phyloP scores from a whole-genome alignment of 2,329 filamentous ascomycete species.

The Aspergillus sp. region DNA sequence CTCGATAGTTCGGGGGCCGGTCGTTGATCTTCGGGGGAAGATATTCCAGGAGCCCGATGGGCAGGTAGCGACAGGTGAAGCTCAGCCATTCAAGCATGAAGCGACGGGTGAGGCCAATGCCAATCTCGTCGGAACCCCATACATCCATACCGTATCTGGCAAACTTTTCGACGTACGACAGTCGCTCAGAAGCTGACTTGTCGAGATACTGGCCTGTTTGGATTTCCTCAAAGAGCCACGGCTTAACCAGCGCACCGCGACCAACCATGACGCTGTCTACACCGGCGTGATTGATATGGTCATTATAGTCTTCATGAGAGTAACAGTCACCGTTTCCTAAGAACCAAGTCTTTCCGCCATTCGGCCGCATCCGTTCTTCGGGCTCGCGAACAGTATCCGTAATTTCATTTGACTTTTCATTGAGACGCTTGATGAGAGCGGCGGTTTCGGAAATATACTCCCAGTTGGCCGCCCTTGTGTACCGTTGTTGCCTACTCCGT shows the following conservation, averaged over 20 bases:
- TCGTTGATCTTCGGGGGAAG: constrained; percentile 88
- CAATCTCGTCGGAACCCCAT: constrained; percentile 95
- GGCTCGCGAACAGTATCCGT: constrained; percentile 76
- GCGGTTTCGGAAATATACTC: constrained; percentile 88
- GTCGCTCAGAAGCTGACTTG: constrained; percentile 84
- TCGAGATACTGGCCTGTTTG: constrained; percentile 88
- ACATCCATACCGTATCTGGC: constrained; percentile 85
- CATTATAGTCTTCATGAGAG: constrained; percentile 83
- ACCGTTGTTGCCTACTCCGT: constrained; percentile 88
- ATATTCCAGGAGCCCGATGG: constrained; percentile 81
- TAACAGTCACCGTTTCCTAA: constrained; percentile 96
- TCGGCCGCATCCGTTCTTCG: constrained; percentile 71
- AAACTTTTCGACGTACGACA: constrained; percentile 85
- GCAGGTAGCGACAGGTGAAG: constrained; percentile 89
- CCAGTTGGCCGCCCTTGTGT: constrained; percentile 93
- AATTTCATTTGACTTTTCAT: constrained; percentile 63
- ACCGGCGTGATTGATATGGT: constrained; percentile 71
- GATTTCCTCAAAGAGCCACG: constrained; percentile 98
- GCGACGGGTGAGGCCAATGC: constrained; percentile 82
- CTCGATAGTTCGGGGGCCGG: constrained; percentile 77
- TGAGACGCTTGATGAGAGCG: constrained; percentile 77
- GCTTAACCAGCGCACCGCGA: constrained; percentile 94
- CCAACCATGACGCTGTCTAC: constrained; percentile 97
- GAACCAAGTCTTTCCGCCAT: constrained; percentile 77
- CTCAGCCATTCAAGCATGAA: constrained; percentile 96